phyloP scores from a whole-genome alignment of 2,329 filamentous ascomycete genomes.

The Exophiala dermatitidis region DNA sequence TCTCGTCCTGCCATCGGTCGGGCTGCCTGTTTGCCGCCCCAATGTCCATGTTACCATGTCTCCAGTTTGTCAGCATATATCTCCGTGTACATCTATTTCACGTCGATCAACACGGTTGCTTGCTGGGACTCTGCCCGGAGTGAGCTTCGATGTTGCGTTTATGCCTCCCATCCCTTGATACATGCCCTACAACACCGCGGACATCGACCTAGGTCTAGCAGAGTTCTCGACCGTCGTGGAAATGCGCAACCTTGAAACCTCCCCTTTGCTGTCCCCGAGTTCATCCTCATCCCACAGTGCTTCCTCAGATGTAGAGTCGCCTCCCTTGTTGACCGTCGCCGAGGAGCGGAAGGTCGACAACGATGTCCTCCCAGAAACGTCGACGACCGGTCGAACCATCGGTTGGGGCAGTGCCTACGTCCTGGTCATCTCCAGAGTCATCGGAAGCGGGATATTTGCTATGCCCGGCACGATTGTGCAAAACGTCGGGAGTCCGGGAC shows the following conservation, averaged over 20 bases:
- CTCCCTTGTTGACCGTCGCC: neutral
- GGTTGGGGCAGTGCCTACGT: constrained; percentile 59
- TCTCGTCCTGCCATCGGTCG: neutral
- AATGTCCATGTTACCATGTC: neutral
- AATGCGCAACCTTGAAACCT: constrained; percentile 18
- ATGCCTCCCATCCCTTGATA: neutral
- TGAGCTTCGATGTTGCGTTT: neutral
- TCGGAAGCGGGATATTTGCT: constrained; percentile 65
- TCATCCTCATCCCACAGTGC: constrained; percentile 5
- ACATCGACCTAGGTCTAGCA: neutral
- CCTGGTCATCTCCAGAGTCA: constrained; percentile 60
- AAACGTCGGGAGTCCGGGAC: constrained; percentile 58
- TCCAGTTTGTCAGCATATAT: constrained; percentile 15
- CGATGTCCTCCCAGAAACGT: constrained; percentile 54
- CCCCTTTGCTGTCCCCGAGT: constrained; percentile 16
- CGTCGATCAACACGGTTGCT: neutral
- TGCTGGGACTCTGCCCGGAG: neutral
- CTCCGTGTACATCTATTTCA: neutral
- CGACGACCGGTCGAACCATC: constrained; percentile 52
- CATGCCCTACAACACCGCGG: neutral
- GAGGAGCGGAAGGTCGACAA: constrained; percentile 56
- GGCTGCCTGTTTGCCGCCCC: neutral
- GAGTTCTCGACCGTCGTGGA: neutral
- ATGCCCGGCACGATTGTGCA: constrained; percentile 62
- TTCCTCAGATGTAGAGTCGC: neutral